phyloP scores from a whole-genome alignment of 1,284 basidiomycete genomes.

The Gomphus bonarii region DNA sequence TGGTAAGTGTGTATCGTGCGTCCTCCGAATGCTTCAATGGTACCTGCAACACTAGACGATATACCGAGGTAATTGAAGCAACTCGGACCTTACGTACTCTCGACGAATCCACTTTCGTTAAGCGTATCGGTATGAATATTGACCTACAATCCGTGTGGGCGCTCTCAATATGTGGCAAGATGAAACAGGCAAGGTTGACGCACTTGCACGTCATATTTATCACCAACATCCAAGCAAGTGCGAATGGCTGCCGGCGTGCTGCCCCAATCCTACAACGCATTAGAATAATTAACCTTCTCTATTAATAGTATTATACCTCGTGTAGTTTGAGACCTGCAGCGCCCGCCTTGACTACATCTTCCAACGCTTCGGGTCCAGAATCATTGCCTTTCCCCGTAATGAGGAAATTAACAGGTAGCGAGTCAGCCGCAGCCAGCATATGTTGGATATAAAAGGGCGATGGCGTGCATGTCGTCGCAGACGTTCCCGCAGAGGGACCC shows the following conservation, averaged over 20 bases:
- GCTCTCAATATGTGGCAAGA: neutral
- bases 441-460: slow-evolving; percentile 78
- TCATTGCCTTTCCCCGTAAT: slow-evolving; percentile 96
- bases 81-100: slow-evolving; percentile 39
- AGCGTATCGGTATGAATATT: slow-evolving; percentile 98
- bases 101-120: slow-evolving; percentile 91
- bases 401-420: slow-evolving; percentile 84
- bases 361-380: slow-evolving; percentile 58
- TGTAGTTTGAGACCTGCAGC: slow-evolving; percentile 92
- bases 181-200: slow-evolving; percentile 11
- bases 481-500: slow-evolving; percentile 84
- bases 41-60: slow-evolving; percentile 36
- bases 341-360: slow-evolving; percentile 82
- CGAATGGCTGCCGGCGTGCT: slow-evolving; percentile 81
- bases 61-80: neutral
- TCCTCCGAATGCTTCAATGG: slow-evolving; percentile 83
- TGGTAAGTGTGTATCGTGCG: slow-evolving; percentile 98
- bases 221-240: slow-evolving; percentile 73
- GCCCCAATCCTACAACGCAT: slow-evolving; percentile 71
- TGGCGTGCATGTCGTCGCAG: slow-evolving; percentile 93
- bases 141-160: slow-evolving; percentile 35
- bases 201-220: slow-evolving; percentile 92
- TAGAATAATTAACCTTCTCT: neutral
- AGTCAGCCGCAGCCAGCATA: slow-evolving; percentile 86
- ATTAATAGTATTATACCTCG: slow-evolving; percentile 36